Evolutionary conservation across 1,139 yeast genomes (phyloP), one percentile per base, ranked within the genome.

Genomic region (Blastobotrys indianensis): DNA sequence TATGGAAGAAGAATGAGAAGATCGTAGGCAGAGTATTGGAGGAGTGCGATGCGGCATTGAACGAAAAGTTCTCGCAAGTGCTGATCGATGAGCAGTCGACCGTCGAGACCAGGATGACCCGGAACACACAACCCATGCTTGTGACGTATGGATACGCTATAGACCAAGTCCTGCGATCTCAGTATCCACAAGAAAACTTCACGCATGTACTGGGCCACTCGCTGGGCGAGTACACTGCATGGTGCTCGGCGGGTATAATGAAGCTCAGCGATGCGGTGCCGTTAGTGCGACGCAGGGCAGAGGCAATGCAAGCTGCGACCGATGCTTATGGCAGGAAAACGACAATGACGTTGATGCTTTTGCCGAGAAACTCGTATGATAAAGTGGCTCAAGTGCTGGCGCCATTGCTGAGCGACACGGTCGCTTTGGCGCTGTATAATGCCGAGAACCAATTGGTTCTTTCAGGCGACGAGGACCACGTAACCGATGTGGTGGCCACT

Each of bases 41-140:
- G 12, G 61, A 63, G 43, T 54, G 64, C 31, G 67, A 65, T 41
- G 63, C 51, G 8, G 54, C 63, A 2, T 50, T 69, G 35, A 59
- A 62, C 6, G 54, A 50, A 28, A 52, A 55, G 12, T 47, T 64
- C 5, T 57, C 63, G 3, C 46, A 55, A 13, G 60, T 62, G 7
- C 48, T 61, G 29, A 50, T 59, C 10, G 52, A 53, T 13, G 55
- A 55, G 15, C 58, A 57, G 28, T 42, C 49, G 12, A 50, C 49
- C 11, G 39, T 50, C 53, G 17, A 48, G 34, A 48, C 63, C 40
- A 55, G 85, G 1, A 62, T 75, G 15, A 42, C 45, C 4, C 31
- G 23, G 39, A 72, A 76, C 56, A 82, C 84, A 12, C 85, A 80
- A 63, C 85, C 85, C 1, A 77, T 82, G 31, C 75, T 80, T 15